A percentile compares a stretch with the other conserved stretches of the same genome.
Evolutionary conservation across 176 grass and related monocot genomes (phyloP).

Genomic region (Stipa capillata): DNA sequence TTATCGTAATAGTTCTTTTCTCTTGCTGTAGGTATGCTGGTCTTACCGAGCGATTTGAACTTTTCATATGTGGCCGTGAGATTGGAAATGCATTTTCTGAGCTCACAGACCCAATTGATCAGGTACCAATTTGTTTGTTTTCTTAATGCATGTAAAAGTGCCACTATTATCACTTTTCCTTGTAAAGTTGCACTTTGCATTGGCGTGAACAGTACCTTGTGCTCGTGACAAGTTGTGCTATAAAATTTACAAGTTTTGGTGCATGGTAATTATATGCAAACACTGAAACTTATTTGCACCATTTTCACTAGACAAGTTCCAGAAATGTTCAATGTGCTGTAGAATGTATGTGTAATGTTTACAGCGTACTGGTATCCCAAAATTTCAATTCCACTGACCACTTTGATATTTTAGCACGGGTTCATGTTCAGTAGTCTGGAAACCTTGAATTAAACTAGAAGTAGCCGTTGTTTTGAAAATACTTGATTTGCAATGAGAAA

Average conservation of each 20-base stretch:
- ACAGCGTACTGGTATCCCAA: not conserved
- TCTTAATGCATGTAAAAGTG: not conserved
- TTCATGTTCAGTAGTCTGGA: no score
- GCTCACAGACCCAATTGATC: constrained; percentile 97
- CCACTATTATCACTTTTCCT: not conserved
- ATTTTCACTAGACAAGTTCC: not conserved
- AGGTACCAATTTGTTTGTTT: constrained; percentile 38
- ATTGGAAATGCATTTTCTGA: constrained; percentile 99
- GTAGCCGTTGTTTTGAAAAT: not conserved
- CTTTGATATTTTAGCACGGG: no score
- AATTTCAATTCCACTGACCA: not conserved
- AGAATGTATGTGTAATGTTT: not conserved
- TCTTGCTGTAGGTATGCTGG: constrained; percentile 49
- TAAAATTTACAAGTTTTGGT: not conserved
- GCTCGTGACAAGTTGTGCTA: not conserved
- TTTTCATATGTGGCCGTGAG: constrained; percentile 92
- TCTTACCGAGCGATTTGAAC: constrained; percentile 93
- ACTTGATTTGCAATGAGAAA: not conserved
- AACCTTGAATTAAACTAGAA: constrained; percentile 7
- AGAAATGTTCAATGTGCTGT: not conserved
- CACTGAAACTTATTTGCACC: not conserved
- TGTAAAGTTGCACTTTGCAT: not conserved
- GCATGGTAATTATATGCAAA: not conserved
- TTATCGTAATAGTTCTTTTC: constrained; percentile 6
- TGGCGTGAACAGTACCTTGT: not conserved